These are phyloP conservation scores for Xylaria sp. DNA, from an alignment of 2,329 filamentous ascomycete genomes.

Conservation along the genomic window DNA sequence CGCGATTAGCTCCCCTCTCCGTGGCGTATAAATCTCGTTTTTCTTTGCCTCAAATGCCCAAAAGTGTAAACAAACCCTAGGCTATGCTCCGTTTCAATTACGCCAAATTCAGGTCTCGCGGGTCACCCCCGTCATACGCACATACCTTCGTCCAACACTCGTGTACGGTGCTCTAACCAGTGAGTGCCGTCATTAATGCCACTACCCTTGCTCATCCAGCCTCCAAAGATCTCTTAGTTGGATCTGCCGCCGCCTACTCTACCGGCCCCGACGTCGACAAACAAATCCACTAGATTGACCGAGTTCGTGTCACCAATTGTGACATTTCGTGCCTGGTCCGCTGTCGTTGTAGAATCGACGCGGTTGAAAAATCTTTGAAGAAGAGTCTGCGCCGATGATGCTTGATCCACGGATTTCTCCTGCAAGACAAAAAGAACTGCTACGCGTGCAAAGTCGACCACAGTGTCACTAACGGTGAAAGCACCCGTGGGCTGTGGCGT, in stretches of 20 bases:
- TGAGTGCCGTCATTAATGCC: slow-evolving; percentile 12
- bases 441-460: slow-evolving; percentile 68
- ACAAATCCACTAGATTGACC: slow-evolving; percentile 57
- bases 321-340: slow-evolving; percentile 48
- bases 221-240: slow-evolving; percentile 19
- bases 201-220: not conserved
- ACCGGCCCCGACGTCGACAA: slow-evolving; percentile 45
- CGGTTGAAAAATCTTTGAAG: slow-evolving; percentile 62
- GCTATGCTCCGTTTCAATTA: slow-evolving; percentile 21
- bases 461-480: slow-evolving; percentile 60
- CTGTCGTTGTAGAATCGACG: slow-evolving; percentile 41
- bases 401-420: slow-evolving; percentile 55
- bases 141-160: slow-evolving; percentile 4
- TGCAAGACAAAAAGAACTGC: slow-evolving; percentile 67
- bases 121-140: slow-evolving; percentile 11
- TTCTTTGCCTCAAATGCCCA: slow-evolving; percentile 22
- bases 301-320: slow-evolving; percentile 52
- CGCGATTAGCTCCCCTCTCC: not conserved
- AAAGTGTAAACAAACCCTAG: slow-evolving; percentile 17
- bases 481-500: slow-evolving; percentile 39
- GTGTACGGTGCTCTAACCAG: slow-evolving; percentile 10
- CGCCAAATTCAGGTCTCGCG: slow-evolving; percentile 17
- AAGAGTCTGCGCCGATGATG: slow-evolving; percentile 58
- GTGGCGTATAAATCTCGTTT: slow-evolving; percentile 14
- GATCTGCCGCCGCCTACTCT: slow-evolving; percentile 31